A percentile compares a stretch with the other conserved stretches of the same genome.
phyloP scores from a whole-genome alignment of 805 yeast genomes.

The Debaryomyces maramus region DNA sequence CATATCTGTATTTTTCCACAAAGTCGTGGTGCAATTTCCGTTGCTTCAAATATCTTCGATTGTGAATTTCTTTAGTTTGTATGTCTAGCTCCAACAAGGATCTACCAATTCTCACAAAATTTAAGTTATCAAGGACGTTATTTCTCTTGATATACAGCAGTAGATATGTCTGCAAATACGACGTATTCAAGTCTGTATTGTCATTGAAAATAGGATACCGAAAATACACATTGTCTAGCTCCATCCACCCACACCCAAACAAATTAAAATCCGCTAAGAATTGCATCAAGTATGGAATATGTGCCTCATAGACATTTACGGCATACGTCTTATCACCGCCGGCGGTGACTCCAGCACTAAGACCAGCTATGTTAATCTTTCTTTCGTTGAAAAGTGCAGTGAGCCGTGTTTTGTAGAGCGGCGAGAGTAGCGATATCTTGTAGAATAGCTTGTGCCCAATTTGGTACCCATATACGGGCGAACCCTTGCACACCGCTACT shows the following conservation, averaged over 20 bases:
- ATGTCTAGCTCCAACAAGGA: conserved; percentile 73
- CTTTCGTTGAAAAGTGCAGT: conserved; percentile 43
- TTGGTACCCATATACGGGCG: conserved; percentile 83
- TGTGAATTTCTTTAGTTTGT: conserved; percentile 57
- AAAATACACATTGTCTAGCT: conserved; percentile 47
- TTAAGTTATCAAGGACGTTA: conserved; percentile 28
- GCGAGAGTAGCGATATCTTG: conserved; percentile 68
- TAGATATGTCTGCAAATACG: conserved; percentile 17
- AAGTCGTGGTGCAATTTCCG: conserved; percentile 54
- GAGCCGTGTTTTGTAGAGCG: conserved; percentile 56
- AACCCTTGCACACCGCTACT: conserved; percentile 65
- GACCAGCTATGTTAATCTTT: conserved; percentile 4
- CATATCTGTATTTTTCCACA: conserved; percentile 29
- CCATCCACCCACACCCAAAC: conserved; percentile 81
- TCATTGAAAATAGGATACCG: conserved; percentile 51
- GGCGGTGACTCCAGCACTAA: conserved; percentile 1
- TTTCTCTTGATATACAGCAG: conserved; percentile 18
- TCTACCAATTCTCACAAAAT: conserved; percentile 56
- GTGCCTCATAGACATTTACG: conserved; percentile 60
- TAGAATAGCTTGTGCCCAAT: conserved; percentile 63
- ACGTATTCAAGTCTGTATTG: conserved; percentile 3
- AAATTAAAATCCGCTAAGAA: conserved; percentile 81
- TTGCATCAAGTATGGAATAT: conserved; percentile 74
- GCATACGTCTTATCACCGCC: conserved; percentile 2
- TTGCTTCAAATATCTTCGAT: conserved; percentile 47